A percentile compares a stretch with the other conserved stretches of the same genome.
These are phyloP conservation scores for Pythium insidiosum DNA, from an alignment of 352 stramenopile genomes.

Conservation along the genomic window DNA sequence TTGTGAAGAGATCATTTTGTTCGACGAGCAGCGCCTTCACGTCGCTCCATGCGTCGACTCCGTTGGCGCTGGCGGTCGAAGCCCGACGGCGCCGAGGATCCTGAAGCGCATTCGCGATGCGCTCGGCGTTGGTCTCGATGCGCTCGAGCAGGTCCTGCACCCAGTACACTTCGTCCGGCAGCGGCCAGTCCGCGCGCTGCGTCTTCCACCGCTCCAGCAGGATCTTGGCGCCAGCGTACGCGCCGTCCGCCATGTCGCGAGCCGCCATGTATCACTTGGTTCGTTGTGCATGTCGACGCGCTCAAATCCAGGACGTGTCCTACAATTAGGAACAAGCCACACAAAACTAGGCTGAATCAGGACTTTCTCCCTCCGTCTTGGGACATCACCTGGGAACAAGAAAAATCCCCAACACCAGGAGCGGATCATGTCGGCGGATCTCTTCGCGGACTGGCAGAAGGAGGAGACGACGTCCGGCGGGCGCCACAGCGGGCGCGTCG, in stretches of 20 bases:
- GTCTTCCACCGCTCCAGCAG: slow-evolving; percentile 12
- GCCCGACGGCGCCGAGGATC: slow-evolving; percentile 15
- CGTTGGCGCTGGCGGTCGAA: no score
- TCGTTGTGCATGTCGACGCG: neutral
- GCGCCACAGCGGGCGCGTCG: slow-evolving; percentile 4
- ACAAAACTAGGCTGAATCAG: no score
- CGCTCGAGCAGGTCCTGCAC: slow-evolving; percentile 62
- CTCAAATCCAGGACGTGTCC: no score
- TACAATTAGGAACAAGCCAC: no score
- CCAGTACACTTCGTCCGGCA: slow-evolving; percentile 39
- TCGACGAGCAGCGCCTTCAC: slow-evolving; percentile 51
- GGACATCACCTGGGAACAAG: no score
- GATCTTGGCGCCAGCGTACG: slow-evolving; percentile 4
- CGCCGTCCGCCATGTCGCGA: neutral
- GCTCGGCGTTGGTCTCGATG: slow-evolving; percentile 62
- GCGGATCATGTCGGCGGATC: slow-evolving; percentile 72
- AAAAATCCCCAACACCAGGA: no score
- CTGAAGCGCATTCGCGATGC: slow-evolving; percentile 45
- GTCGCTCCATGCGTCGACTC: no score
- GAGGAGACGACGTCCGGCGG: slow-evolving; percentile 45
- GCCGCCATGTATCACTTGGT: neutral
- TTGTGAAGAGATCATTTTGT: slow-evolving; percentile 24
- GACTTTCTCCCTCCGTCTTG: no score
- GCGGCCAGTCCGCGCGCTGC: neutral
- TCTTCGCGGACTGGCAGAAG: slow-evolving; percentile 87